Evolutionary conservation across 164 flowering plant genomes (phyloP).

Genomic region (Kalanchoe fedtschenkoi): DNA sequence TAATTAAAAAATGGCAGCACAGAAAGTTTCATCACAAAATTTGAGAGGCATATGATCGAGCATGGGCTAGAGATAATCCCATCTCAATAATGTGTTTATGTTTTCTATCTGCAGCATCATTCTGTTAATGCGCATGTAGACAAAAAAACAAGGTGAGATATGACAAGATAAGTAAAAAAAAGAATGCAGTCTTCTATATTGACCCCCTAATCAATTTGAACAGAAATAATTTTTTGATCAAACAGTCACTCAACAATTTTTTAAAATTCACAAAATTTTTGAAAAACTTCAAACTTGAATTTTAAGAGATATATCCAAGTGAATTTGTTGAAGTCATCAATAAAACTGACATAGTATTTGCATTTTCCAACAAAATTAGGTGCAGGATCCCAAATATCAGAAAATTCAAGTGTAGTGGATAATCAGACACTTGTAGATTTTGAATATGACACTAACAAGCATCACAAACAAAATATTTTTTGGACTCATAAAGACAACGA

Average conservation of each 20-base stretch:
- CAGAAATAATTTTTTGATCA: not conserved
- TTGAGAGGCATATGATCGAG: not conserved
- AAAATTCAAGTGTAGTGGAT: not conserved
- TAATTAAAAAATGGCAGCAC: not conserved
- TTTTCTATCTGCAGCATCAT: not conserved
- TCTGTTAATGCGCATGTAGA: not conserved
- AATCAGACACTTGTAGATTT: not conserved
- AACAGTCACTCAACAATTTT: not conserved
- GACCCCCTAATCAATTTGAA: not conserved
- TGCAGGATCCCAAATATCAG: not conserved
- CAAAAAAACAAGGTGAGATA: not conserved
- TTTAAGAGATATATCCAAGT: not conserved
- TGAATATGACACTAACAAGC: not conserved
- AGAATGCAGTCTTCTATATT: not conserved
- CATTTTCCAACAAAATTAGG: not conserved
- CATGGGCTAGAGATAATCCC: not conserved
- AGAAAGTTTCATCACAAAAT: not conserved
- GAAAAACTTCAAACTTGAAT: not conserved
- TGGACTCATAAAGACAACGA: not conserved
- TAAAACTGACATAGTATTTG: not conserved
- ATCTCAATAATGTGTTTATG: not conserved
- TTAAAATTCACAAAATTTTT: too few relatives aligned
- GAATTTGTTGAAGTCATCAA: not conserved
- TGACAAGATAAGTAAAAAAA: too few relatives aligned
- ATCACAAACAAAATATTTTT: not conserved